A percentile compares a stretch with the other conserved stretches of the same genome.
Evolutionary conservation across 768 basidiomycete genomes (phyloP).

Genomic region (Lepiota subincarnata): DNA sequence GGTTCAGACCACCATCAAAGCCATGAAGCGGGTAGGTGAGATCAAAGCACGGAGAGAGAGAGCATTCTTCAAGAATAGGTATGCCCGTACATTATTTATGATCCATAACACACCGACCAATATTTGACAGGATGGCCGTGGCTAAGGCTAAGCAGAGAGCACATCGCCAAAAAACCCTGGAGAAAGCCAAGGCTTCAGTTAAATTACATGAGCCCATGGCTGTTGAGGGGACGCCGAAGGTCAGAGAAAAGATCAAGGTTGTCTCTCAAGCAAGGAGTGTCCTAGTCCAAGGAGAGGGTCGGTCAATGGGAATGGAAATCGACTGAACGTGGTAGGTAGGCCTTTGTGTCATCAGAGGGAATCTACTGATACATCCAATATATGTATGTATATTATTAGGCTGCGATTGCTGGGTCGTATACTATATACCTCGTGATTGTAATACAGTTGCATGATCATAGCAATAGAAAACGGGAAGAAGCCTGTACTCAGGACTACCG

Average conservation of each 20-base stretch:
- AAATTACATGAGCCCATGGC: constrained; percentile 64
- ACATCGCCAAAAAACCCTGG: constrained; percentile 64
- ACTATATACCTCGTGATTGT: constrained; percentile 11
- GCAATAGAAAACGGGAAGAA: not conserved
- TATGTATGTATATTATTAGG: constrained; percentile 13
- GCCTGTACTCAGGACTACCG: constrained; percentile 35
- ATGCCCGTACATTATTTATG: constrained; percentile 13
- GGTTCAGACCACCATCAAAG: constrained; percentile 88
- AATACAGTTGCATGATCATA: constrained; percentile 6
- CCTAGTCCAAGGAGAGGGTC: constrained; percentile 78
- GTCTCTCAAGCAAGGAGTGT: constrained; percentile 61
- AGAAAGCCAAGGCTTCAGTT: constrained; percentile 53
- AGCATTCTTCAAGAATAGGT: constrained; percentile 95
- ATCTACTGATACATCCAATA: not conserved
- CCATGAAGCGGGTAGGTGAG: constrained; percentile 93
- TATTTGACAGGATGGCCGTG: constrained; percentile 66
- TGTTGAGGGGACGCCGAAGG: constrained; percentile 24
- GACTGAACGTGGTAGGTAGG: constrained; percentile 40
- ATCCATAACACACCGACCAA: not conserved
- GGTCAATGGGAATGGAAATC: constrained; percentile 89
- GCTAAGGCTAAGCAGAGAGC: constrained; percentile 75
- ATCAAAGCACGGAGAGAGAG: constrained; percentile 88
- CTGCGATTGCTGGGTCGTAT: constrained; percentile 15
- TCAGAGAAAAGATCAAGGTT: constrained; percentile 77
- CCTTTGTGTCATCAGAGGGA: not conserved